These are phyloP conservation scores for Schizochytrium sp. DNA, from an alignment of 108 stramenopile genomes.

Conservation along the genomic window DNA sequence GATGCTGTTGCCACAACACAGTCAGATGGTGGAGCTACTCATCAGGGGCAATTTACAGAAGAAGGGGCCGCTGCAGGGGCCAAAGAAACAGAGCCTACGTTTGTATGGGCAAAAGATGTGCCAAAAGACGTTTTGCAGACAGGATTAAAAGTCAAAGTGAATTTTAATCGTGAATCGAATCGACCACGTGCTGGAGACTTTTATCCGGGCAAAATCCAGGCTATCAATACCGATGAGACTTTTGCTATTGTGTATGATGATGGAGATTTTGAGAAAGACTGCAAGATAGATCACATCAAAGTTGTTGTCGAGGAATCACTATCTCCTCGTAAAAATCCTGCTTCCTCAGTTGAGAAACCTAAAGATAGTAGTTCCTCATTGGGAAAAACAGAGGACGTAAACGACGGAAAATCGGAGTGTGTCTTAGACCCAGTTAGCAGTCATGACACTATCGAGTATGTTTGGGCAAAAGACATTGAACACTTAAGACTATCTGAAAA, in stretches of 20 bases:
- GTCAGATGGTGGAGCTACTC: slow-evolving; percentile 24
- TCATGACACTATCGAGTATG: neutral
- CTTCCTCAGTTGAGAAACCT: too few relatives aligned
- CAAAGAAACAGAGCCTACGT: neutral
- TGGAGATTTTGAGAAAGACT: slow-evolving; percentile 38
- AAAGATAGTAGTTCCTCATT: too few relatives aligned
- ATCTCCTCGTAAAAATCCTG: neutral
- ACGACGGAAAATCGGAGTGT: too few relatives aligned
- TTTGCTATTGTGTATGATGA: slow-evolving; percentile 19
- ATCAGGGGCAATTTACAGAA: slow-evolving; percentile 12
- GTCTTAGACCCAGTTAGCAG: too few relatives aligned
- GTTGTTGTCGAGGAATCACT: neutral
- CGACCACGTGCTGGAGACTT: slow-evolving; percentile 7
- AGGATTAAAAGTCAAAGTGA: neutral
- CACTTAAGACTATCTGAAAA: neutral
- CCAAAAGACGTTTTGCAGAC: neutral
- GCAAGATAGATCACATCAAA: slow-evolving; percentile 32
- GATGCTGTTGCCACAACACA: slow-evolving; percentile 45
- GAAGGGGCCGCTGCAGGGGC: neutral
- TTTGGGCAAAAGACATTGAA: slow-evolving; percentile 32
- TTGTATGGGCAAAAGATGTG: slow-evolving; percentile 8
- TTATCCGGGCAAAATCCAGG: neutral
- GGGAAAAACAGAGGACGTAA: too few relatives aligned
- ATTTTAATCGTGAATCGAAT: slow-evolving; percentile 38
- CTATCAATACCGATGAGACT: neutral